These are phyloP conservation scores for Backusella australiensis DNA, from an alignment of 192 early-diverging fungal genomes.

Conservation along the genomic window DNA sequence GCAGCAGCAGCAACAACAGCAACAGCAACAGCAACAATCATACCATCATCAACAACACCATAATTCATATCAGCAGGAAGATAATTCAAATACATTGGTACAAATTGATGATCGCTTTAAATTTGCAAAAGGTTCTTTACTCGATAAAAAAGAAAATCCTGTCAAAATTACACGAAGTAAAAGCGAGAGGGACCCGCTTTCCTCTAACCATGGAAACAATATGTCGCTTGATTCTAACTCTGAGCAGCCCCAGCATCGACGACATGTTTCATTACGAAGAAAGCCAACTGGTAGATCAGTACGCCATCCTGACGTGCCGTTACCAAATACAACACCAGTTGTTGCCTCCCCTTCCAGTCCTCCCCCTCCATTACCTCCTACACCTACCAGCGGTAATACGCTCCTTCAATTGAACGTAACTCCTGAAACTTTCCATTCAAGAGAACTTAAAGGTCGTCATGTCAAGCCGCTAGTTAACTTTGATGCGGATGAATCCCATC, in stretches of 20 bases:
- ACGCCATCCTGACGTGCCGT: conserved; percentile 21
- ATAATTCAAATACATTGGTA: conserved; percentile 13
- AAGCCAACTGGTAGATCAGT: conserved; percentile 7
- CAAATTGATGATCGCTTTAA: conserved; percentile 19
- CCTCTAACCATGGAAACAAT: neutral
- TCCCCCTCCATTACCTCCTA: neutral
- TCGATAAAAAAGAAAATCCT: conserved; percentile 12
- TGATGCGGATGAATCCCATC: conserved; percentile 6
- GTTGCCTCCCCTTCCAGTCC: neutral
- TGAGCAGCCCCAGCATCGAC: neutral
- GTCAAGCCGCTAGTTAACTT: conserved; percentile 27
- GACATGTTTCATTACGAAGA: conserved; percentile 21
- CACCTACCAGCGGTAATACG: neutral
- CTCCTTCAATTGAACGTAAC: conserved; percentile 17
- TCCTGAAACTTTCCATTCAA: conserved; percentile 24
- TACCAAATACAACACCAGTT: conserved; percentile 12
- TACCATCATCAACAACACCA: neutral
- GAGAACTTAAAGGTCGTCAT: conserved; percentile 19
- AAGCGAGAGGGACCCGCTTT: neutral
- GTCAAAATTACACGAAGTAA: conserved; percentile 16
- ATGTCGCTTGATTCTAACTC: neutral
- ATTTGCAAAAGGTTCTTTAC: conserved; percentile 28
- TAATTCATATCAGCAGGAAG: neutral
- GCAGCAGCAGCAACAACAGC: neutral
- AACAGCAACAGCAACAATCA: neutral